Evolutionary conservation across 129 eudicot species (phyloP), one percentile per base, ranked within the genome.

Genomic region (Cynara cardunculus): DNA sequence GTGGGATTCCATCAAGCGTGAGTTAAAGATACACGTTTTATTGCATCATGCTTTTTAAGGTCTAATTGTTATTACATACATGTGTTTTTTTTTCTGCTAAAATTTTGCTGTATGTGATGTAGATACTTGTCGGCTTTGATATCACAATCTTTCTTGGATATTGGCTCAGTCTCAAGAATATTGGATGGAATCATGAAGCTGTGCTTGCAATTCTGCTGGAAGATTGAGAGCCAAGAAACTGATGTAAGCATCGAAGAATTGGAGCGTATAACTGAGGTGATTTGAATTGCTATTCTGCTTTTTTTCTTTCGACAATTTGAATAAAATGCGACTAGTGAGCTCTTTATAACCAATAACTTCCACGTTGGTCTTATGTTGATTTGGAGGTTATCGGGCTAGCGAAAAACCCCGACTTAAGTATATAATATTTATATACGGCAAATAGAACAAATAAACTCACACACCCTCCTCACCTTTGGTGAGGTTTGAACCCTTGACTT

Each of bases 121-220:
- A 95, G 97, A 89, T 95, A 92, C 77, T 81, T 95, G 71, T 90
- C 97, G 39, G 97, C 97, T 66, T 89, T 95, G 81, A 90, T 92
- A 53, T 92, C 99, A 32, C 97, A 95, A 81, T 92, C 97, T 49
- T 95, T 95, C 81, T 87, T 95, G 93, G 97, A 95, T 83, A 95
- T 95, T 79, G 99, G 97, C 22, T 89, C 97, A 28, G 97, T 95
- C 7, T 95, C 97, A 7, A 90, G 99, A 46, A 95, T 95, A 80
- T 87, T 92, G 84, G 99, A 95, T 74, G 91, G 97, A 77, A 92
- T 95, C 74, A 95, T 95, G 97, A 95, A 89, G 41, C 89, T 92
- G 19, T 95, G 99, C 80, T 76, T 89, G 86, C 97, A 89, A 83
- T 95, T 92, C 86, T 95, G 99, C 86, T 90, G 96, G 99, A 95